Evolutionary conservation across 2,329 filamentous ascomycete genomes (phyloP).

Genomic region (Aspergillus ochraceus): DNA sequence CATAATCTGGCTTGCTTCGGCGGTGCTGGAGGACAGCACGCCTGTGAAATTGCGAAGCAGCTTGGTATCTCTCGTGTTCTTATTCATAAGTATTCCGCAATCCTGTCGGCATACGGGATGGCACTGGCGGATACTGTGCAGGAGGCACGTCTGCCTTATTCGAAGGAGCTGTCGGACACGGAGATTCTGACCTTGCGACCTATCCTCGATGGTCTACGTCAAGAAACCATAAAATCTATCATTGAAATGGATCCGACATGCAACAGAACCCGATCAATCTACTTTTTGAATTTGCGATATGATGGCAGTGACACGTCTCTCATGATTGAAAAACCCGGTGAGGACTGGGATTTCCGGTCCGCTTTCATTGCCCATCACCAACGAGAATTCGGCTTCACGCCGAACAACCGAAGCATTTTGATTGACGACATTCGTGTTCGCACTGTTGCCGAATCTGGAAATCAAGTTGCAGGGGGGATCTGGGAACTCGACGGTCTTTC

Average conservation of each 20-base stretch:
- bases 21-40: conserved; percentile 86
- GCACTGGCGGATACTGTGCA: conserved; percentile 79
- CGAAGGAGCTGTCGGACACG: conserved; percentile 32
- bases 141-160: conserved; percentile 37
- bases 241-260: too few species aligned
- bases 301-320: conserved; percentile 48
- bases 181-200: conserved; percentile 23
- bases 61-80: conserved; percentile 64
- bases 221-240: too few species aligned
- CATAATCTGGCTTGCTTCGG: conserved; percentile 86
- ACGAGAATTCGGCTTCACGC: conserved; percentile 38
- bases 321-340: conserved; percentile 32
- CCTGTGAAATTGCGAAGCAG: conserved; percentile 72
- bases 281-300: conserved; percentile 41
- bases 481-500: too few species aligned
- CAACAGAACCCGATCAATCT: too few species aligned
- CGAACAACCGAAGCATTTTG: conserved; percentile 20
- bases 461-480: not conserved
- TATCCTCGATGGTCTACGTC: conserved; percentile 20
- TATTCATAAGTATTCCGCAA: conserved; percentile 82
- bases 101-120: conserved; percentile 90
- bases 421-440: conserved; percentile 42
- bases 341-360: conserved; percentile 17
- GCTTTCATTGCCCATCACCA: conserved; percentile 41
- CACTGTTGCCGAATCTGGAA: conserved; percentile 24